Base-by-base conservation (phyloP, 352 stramenopile species). In the Globisporangium okanoganense region DNA sequence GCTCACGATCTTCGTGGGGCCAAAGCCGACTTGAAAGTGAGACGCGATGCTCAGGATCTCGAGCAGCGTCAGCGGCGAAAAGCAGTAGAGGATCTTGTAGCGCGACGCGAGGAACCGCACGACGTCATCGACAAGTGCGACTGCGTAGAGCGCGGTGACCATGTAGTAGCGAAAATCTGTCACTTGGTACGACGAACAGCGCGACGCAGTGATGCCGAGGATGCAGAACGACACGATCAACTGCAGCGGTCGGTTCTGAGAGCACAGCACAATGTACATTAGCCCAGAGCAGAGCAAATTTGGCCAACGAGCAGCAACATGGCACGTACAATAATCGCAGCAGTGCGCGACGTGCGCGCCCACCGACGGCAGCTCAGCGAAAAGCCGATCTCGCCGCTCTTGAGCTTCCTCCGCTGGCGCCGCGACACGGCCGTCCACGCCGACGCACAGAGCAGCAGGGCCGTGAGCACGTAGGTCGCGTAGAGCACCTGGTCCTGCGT, bases 1-100 rank as follows among this genome's bases (percentile, higher is more conserved):
- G 57, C 71, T 71, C 55, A 84, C 71, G 44, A 84, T 51, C 56
- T 82, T 81, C 18, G 74, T 82, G 1, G 85, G 84, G 12, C 80
- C 85, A 44, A 86, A 93, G 16, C 80, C 82, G n/a, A 95, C 80
- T 38, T 87, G 72, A 40, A 85, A 79, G 47, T 91, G 86, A 6
- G 79, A 90, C 29, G 79, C 82, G 14, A 93, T 61, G 67, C 84
- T 86, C 33, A 90, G 61, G 50, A 88, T 64, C 58, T 95, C 83
- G 56, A 95, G 68, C 5, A 95, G 71, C 59, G 82, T 91, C 31
- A 91, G 60, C 10, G 81, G 82, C 18, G 79, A 80, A 35, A 95
- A 78, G 68, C 77, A 90, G 66, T 85, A 90, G 41, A 89, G 69
- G 27, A 95, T 45, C 54, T 95, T 95, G 70, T 92, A 91, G 7